Evolutionary conservation across 176 grass and related monocot species (phyloP).

Genomic region (Carex scoparia): DNA sequence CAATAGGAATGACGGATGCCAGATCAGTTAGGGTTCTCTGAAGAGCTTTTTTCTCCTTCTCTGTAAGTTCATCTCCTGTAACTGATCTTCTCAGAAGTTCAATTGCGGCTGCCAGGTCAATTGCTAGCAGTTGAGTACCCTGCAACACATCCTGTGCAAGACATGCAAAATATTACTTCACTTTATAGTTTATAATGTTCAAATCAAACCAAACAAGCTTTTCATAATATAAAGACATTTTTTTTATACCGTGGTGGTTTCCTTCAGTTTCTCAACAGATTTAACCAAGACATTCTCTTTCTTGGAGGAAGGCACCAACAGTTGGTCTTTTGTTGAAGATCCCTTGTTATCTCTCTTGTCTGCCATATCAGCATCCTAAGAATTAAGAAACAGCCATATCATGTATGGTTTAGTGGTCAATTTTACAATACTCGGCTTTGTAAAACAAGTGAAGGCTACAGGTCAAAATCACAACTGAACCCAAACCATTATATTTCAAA

Average conservation of each 20-base stretch:
- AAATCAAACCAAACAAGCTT: neutral
- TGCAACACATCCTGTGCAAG: slow-evolving; percentile 77
- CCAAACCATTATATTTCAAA: neutral
- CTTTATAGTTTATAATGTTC: slow-evolving; percentile 17
- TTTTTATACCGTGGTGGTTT: slow-evolving; percentile 64
- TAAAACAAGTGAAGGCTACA: neutral
- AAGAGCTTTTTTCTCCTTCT: slow-evolving; percentile 97
- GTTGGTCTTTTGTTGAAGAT: slow-evolving; percentile 12
- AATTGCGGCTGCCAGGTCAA: slow-evolving; percentile 79
- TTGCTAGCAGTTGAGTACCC: slow-evolving; percentile 87
- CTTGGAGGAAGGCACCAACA: slow-evolving; percentile 36
- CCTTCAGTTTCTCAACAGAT: slow-evolving; percentile 87
- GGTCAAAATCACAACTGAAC: neutral
- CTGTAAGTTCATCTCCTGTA: slow-evolving; percentile 89
- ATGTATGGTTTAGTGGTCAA: slow-evolving; percentile 16
- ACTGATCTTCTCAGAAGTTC: slow-evolving; percentile 80
- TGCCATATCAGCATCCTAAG: slow-evolving; percentile 40
- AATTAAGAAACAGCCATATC: slow-evolving; percentile 9
- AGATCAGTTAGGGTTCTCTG: slow-evolving; percentile 95
- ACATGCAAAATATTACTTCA: slow-evolving; percentile 16
- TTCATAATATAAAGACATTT: slow-evolving; percentile 20
- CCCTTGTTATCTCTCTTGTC: slow-evolving; percentile 31
- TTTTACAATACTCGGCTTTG: neutral
- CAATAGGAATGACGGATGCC: slow-evolving; percentile 98
- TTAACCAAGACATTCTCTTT: slow-evolving; percentile 84